Conservation (phyloP, 176 grass and related monocot species). For the Phyllostachys edulis region DNA sequence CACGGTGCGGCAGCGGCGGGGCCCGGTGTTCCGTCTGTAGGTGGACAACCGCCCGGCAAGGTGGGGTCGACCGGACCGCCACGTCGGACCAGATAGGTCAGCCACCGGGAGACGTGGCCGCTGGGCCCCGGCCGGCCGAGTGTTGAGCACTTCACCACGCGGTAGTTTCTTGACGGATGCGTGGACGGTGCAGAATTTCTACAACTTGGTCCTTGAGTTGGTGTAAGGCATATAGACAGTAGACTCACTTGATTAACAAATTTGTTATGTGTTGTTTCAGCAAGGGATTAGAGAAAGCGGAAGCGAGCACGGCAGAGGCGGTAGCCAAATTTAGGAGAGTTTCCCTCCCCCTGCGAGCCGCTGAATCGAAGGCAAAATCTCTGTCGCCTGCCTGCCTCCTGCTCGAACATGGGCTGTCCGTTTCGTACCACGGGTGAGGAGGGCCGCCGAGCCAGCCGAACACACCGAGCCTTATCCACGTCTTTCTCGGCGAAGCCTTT, state of each 20-base stretch:
- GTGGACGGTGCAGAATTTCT: not conserved
- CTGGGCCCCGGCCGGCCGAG: not conserved
- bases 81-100: not conserved
- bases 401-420: not conserved
- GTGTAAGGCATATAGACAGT: not conserved
- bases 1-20: slow-evolving; percentile 34
- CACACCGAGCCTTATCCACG: slow-evolving; percentile 4
- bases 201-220: not conserved
- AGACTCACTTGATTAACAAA: not conserved
- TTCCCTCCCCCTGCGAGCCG: not conserved
- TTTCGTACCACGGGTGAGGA: not conserved
- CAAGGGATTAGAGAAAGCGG: not conserved
- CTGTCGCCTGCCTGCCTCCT: not conserved
- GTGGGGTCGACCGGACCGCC: slow-evolving; percentile 12
- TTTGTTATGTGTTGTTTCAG: slow-evolving; percentile 2
- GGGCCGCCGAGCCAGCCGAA: not conserved
- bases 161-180: not conserved
- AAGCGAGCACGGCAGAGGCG: not conserved
- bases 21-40: slow-evolving; percentile 47
- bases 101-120: slow-evolving; percentile 31
- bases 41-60: slow-evolving; percentile 61
- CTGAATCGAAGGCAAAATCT: not conserved
- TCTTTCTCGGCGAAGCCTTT: slow-evolving; percentile 23
- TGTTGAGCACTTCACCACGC: not conserved
- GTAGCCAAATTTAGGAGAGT: not conserved